Conservation (phyloP, 1,284 basidiomycete genomes). For the Inonotus obliquus region DNA sequence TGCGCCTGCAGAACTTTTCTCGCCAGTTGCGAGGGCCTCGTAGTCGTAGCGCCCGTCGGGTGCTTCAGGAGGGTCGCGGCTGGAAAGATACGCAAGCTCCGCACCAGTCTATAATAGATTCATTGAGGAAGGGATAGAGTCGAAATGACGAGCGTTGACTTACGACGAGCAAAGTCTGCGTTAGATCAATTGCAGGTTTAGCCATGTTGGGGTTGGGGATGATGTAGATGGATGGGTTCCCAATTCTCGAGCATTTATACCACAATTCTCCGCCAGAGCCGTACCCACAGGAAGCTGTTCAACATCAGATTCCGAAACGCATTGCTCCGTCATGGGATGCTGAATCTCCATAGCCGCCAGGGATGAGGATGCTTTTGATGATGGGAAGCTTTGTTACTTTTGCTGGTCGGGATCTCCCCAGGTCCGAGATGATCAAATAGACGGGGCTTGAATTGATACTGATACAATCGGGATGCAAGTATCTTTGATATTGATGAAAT, state of each 20-base stretch:
- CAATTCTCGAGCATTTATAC: neutral
- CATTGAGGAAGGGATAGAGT: neutral
- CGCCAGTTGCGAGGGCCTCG: constrained; percentile 14
- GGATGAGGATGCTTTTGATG: too few relatives aligned
- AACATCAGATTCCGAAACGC: too few relatives aligned
- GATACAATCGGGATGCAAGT: too few relatives aligned
- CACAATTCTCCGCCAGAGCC: neutral
- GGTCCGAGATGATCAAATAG: too few relatives aligned
- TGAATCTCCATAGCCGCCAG: too few relatives aligned
- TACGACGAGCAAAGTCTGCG: constrained; percentile 9
- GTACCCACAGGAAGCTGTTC: too few relatives aligned
- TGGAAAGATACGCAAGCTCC: constrained; percentile 13
- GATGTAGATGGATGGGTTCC: neutral
- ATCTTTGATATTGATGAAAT: too few relatives aligned
- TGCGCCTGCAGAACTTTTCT: neutral
- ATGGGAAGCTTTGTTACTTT: too few relatives aligned
- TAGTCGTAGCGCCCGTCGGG: constrained; percentile 21
- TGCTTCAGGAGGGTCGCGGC: constrained; percentile 13
- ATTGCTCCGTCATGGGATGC: too few relatives aligned
- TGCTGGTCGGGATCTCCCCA: too few relatives aligned
- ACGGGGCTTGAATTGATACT: too few relatives aligned
- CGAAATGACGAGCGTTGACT: neutral
- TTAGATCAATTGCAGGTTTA: constrained; percentile 5
- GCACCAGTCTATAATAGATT: constrained; percentile 4
- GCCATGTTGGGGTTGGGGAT: neutral